These are phyloP conservation scores for Dianthus caryophyllus DNA, from an alignment of 148 eudicot genomes.

Conservation along the genomic window DNA sequence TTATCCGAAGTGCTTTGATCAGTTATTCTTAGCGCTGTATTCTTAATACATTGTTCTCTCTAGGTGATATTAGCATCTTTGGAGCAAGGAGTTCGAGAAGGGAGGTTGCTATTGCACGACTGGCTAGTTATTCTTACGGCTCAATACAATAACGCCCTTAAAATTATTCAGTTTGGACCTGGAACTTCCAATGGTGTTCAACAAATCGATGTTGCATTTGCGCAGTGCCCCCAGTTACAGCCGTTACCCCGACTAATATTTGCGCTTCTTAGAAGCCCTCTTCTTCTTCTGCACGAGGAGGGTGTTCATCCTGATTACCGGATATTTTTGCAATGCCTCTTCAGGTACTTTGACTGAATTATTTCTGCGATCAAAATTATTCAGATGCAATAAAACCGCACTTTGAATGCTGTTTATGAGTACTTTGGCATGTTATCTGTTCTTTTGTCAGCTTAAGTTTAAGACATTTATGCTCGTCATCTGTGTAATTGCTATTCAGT, in stretches of 20 bases:
- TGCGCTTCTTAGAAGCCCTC: conserved; percentile 91
- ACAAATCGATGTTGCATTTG: conserved; percentile 68
- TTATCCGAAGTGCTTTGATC: neutral
- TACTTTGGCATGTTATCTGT: neutral
- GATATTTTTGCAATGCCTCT: conserved; percentile 89
- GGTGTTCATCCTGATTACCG: conserved; percentile 98
- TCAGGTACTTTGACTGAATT: conserved; percentile 48
- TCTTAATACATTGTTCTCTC: conserved; percentile 12
- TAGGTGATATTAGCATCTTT: conserved; percentile 90
- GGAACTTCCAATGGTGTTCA: conserved; percentile 46
- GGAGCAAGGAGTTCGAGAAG: conserved; percentile 96
- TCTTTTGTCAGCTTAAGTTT: conserved; percentile 2
- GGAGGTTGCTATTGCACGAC: conserved; percentile 86
- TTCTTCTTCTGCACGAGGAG: conserved; percentile 94
- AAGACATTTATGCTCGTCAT: neutral
- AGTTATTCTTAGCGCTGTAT: neutral
- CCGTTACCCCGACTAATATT: conserved; percentile 84
- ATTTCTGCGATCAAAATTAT: neutral
- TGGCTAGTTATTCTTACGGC: conserved; percentile 98
- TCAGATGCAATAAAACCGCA: neutral
- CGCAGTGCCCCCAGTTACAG: conserved; percentile 91
- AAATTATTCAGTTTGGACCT: conserved; percentile 48
- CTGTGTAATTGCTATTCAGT: conserved; percentile 51
- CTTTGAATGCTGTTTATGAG: neutral
- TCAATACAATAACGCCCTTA: conserved; percentile 80